A percentile compares a stretch with the other conserved stretches of the same genome.
These are phyloP conservation scores for Adansonia gregorii DNA, from an alignment of 441 rosid genomes.

Conservation along the genomic window DNA sequence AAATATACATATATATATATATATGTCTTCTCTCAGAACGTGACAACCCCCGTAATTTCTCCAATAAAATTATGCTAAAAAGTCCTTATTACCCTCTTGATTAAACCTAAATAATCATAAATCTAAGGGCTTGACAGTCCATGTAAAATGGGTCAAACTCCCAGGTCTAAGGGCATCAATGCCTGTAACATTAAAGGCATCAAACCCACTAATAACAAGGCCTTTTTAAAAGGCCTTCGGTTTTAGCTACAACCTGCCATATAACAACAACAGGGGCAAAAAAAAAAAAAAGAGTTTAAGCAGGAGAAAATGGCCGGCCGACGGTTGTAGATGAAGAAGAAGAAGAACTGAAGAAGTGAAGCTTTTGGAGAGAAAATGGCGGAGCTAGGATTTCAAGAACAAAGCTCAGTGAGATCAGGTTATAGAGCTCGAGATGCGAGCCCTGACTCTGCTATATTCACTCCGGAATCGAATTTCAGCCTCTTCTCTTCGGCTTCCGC, in stretches of 20 bases:
- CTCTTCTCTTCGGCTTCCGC: conserved; percentile 90
- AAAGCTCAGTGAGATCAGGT: conserved; percentile 44
- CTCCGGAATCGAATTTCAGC: conserved; percentile 78
- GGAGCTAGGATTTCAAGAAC: conserved; percentile 45
- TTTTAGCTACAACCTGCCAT: conserved; percentile 10
- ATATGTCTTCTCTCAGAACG: background rate
- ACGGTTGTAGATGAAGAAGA: background rate
- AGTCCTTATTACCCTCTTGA: background rate
- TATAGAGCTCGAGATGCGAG: conserved; percentile 65
- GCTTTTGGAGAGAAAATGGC: conserved; percentile 26
- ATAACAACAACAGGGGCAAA: background rate
- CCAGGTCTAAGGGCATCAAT: background rate
- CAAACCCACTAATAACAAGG: background rate
- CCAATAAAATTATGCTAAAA: background rate
- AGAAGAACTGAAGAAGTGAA: background rate
- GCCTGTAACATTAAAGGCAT: conserved; percentile 3
- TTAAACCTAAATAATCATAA: background rate
- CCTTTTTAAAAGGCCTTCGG: conserved; percentile 4
- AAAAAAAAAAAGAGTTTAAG: background rate
- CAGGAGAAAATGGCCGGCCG: background rate
- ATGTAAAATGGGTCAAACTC: background rate
- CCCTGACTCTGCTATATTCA: conserved; percentile 82
- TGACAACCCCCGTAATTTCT: conserved; percentile 13
- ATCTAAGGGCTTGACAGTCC: conserved; percentile 2
- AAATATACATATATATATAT: too few species aligned